A percentile compares a stretch with the other conserved stretches of the same genome.
Conservation (phyloP, 495 filamentous ascomycete species). For the Friedmanniomyces endolithicus region DNA sequence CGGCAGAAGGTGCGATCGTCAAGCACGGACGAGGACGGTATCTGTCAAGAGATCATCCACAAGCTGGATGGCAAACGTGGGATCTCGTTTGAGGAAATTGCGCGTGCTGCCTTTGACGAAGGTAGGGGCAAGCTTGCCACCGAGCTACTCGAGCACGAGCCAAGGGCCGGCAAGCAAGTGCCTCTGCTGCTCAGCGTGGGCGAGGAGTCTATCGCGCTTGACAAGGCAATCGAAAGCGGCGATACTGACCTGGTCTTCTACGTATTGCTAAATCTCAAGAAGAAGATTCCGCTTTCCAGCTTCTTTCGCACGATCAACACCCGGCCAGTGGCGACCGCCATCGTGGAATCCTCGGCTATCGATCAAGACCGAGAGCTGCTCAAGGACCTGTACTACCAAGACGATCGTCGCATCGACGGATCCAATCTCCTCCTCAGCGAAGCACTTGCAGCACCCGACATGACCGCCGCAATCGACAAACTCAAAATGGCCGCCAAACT, state of each 20-base stretch:
- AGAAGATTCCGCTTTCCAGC: slow-evolving; percentile 74
- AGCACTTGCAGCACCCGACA: slow-evolving; percentile 53
- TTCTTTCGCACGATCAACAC: slow-evolving; percentile 90
- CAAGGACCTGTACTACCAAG: slow-evolving; percentile 96
- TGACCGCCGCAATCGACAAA: slow-evolving; percentile 60
- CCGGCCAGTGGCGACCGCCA: slow-evolving; percentile 73
- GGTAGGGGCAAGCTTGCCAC: slow-evolving; percentile 77
- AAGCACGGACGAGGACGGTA: slow-evolving; percentile 71
- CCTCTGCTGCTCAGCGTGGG: slow-evolving; percentile 91
- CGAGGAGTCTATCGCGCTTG: slow-evolving; percentile 86
- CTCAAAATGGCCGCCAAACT: slow-evolving; percentile 71
- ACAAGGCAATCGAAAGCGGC: slow-evolving; percentile 92
- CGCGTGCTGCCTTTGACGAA: slow-evolving; percentile 90
- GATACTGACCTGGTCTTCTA: slow-evolving; percentile 86
- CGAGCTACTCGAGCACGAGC: slow-evolving; percentile 82
- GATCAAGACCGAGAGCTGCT: slow-evolving; percentile 69
- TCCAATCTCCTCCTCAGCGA: slow-evolving; percentile 76
- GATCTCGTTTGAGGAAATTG: slow-evolving; percentile 89
- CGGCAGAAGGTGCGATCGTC: slow-evolving; percentile 82
- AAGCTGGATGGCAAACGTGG: slow-evolving; percentile 76
- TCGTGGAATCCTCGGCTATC: slow-evolving; percentile 73
- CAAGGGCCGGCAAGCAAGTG: slow-evolving; percentile 86
- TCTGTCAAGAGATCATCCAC: slow-evolving; percentile 76
- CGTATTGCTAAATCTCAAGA: slow-evolving; percentile 78
- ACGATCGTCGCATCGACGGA: slow-evolving; percentile 82